Conservation (phyloP, 192 early-diverging fungal species). For the Rhizophagus sp. region DNA sequence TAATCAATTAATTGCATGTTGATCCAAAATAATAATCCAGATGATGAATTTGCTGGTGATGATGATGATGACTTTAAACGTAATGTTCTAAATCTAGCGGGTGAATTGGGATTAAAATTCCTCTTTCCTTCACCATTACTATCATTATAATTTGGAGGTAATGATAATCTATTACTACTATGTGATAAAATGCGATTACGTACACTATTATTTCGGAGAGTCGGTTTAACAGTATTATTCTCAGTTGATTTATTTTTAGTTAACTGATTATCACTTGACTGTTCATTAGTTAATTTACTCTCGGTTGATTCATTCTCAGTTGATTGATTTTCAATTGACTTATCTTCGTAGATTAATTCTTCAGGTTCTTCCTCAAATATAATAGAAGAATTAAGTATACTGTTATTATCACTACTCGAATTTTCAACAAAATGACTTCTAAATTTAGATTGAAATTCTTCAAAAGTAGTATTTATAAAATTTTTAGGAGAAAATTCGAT, state of each 20-base stretch:
- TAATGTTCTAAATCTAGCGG: constrained; percentile 16
- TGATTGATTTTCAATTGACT: not conserved
- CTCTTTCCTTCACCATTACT: not conserved
- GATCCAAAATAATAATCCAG: constrained; percentile 26
- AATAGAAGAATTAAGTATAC: not conserved
- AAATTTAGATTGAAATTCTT: not conserved
- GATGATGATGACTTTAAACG: constrained; percentile 9
- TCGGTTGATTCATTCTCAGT: not conserved
- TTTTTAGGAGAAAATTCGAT: too few relatives aligned
- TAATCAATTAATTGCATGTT: constrained; percentile 29
- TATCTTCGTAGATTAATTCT: not conserved
- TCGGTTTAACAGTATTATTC: not conserved
- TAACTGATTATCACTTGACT: not conserved
- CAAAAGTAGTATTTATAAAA: not conserved
- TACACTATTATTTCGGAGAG: not conserved
- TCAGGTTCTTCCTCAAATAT: not conserved
- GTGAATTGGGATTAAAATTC: not conserved
- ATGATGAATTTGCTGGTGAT: constrained; percentile 12
- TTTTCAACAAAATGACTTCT: not conserved
- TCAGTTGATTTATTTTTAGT: not conserved
- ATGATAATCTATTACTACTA: constrained; percentile 5
- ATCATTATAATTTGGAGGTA: constrained; percentile 5
- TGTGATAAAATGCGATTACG: not conserved
- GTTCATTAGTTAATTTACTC: not conserved
- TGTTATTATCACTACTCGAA: not conserved